These are phyloP conservation scores for Eucalyptus curtisii DNA, from an alignment of 345 rosid species.

Conservation along the genomic window DNA sequence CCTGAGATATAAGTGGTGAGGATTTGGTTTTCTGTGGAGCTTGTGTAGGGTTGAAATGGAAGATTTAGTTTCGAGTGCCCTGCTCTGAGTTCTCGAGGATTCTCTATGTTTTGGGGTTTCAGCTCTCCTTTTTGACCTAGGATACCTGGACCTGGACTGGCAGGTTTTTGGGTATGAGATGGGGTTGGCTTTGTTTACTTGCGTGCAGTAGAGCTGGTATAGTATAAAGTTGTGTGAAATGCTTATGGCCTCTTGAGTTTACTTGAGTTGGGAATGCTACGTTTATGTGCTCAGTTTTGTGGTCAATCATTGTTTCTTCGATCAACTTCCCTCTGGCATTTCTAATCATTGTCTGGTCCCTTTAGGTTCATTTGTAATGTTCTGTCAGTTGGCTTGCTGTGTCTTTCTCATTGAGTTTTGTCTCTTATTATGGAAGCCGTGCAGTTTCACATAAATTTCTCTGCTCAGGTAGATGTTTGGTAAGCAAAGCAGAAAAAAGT, in stretches of 20 bases:
- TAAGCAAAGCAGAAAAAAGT: background rate
- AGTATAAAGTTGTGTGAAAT: background rate
- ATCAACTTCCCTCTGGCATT: background rate
- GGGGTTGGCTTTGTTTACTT: background rate
- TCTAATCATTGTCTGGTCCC: background rate
- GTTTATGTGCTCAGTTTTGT: background rate
- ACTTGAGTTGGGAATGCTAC: background rate
- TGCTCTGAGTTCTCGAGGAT: background rate
- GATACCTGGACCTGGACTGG: background rate
- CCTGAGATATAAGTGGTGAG: constrained; percentile 90
- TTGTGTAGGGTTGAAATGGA: background rate
- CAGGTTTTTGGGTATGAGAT: background rate
- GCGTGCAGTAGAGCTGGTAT: background rate
- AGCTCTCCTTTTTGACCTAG: background rate
- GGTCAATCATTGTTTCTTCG: background rate
- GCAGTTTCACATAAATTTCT: background rate
- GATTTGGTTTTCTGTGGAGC: background rate
- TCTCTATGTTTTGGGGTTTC: background rate
- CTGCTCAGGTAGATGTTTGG: background rate
- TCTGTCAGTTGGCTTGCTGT: background rate
- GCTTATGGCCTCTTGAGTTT: background rate
- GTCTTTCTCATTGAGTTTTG: background rate
- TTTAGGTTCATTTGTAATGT: background rate
- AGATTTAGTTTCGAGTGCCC: background rate
- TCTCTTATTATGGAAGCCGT: background rate